Evolutionary conservation across 2,329 filamentous ascomycete species (phyloP), one percentile per base, ranked within the genome.

Genomic region (Pyricularia grisea): DNA sequence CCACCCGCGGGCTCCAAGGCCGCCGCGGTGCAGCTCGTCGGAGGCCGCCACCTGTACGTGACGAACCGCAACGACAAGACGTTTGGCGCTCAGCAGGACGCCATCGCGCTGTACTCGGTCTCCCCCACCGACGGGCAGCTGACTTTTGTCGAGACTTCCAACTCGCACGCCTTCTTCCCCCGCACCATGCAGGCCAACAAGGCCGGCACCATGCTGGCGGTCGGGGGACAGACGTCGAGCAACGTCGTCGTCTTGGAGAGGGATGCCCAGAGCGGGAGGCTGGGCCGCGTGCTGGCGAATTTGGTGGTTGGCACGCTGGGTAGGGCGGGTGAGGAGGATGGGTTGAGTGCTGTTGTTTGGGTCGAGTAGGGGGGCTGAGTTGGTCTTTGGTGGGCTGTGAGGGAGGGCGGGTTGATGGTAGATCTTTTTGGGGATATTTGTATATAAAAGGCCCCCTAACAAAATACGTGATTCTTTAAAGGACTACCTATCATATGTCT

Each of bases 151-250:
- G 83, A 87, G 70, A 78, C 87, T 1, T 84, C 82, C 1, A 85
- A 86, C 28, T 83, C 87, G 1, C 84, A 86, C 70, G 85, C 88
- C 0, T 82, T 79, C 69, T 88, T 84, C 72, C 89, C 90, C 0
- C 81, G 90, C 1, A 88, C 88, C 1, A 89, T 91, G 74, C 81
- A 81, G 27, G 79, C 90, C 68, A 90, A 89, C 74, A 81, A 81
- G 58, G 82, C 82, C 0, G 89, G 89, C 0, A 80, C 83, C 64
- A 72, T 89, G 70, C 82, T 91, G 1, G 89, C 88, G 0, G 83
- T 92, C 58, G 89, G 85, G 0, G 83, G 90, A 28, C 88, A 91
- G 78, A 82, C 83, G 2, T 86, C 83, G 60, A 81, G 84, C 17
- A 86, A 82, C 27, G 85, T 92, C 0, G 85, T 83, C 2, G 82